Base-by-base conservation (phyloP, 257 asterid species). In the Nicotiana attenuata region DNA sequence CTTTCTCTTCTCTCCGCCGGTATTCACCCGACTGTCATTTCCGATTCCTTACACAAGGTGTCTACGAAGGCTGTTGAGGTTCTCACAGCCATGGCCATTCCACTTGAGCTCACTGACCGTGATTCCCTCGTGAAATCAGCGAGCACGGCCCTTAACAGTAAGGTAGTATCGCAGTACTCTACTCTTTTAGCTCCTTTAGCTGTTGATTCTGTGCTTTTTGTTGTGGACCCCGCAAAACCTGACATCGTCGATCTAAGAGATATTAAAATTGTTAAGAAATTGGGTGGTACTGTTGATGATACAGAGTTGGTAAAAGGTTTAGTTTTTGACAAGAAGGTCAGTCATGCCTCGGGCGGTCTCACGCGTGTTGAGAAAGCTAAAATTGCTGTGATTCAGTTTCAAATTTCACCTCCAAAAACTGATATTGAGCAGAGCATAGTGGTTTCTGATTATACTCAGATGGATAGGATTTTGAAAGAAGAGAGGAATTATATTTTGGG, bases 401-500 rank as follows among this genome's bases (percentile, higher is more conserved):
- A 94, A 87, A 94, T 96, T 77, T 94, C 98, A 1, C 99, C 99
- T 16, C 99, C 99, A 0, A 96, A 96, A 82, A 96, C 99, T 2
- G 99, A 96, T 85, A 96, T 96, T 17, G 99, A 96, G 85, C 99
- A 96, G 87, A 93, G 97, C 83, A 94, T 96, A 50, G 97, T 96
- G 82, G 97, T 96, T 24, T 96, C 99, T 5, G 99, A 96, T 89
- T 96, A 96, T 71, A 87, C 99, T 2, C 99, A 96, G 87, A 94
- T 96, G 98, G 99, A 96, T 85, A 93, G 99, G 88, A 94, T 96
- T 80, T 84, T 96, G 92, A 96, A 96, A 89, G 98, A 96, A 89
- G 99, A 96, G 89, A 96, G 99, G 76, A 96, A 94, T 81, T 96
- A 92, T 73, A 94, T 96, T 56, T 65, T 96, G 84, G 92, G 98